Evolutionary conservation across 2,329 filamentous ascomycete genomes (phyloP), one percentile per base, ranked within the genome.

Genomic region (Monosporascus cannonballus): DNA sequence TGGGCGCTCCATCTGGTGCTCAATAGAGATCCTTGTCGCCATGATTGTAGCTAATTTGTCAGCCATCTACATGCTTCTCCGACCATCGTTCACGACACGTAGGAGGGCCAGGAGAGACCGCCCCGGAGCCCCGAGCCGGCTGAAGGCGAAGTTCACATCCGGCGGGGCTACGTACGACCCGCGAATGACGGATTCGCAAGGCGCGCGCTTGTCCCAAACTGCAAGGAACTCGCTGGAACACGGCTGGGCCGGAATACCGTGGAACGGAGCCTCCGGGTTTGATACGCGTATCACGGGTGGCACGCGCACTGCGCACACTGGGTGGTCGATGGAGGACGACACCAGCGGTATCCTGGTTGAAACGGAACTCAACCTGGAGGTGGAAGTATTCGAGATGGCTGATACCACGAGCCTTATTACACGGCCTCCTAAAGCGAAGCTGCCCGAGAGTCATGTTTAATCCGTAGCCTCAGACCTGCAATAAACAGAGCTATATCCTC

Each of bases 21-120:
- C 52, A 14, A 37, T 60, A 15, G 59, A 61, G 45, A 46, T 57
- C 25, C 30, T 15, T 15, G 37, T 60, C n/a, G 54, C 56, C 3
- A 20, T 51, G 36, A 20, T 54, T 5, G 51, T 57, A 2, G 51
- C 57, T 22, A 57, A 53, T 1, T n/a, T 53, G 22, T 57, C 57
- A 18, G 44, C 45, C 3, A 54, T 61, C 34, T 61, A 51, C 46
- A 46, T 52, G 11, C 46, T 61, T 5, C 24, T 57, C 9, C 44
- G 42, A 18, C 41, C 36, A 3, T 27, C 37, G 24, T 46, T 46
- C 42, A 27, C 11, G 42, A 46, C 5, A 46, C 14, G 24, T 24
- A 27, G 30, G 4, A 34, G 30, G 30, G 11, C 30, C 30, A 34
- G 30, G 30, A 34, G 30, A 34, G 1, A 34, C 30, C 9, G 11